A percentile compares a stretch with the other conserved stretches of the same genome.
phyloP scores from a whole-genome alignment of 2,329 filamentous ascomycete genomes.

The Neonectria neomacrospora region DNA sequence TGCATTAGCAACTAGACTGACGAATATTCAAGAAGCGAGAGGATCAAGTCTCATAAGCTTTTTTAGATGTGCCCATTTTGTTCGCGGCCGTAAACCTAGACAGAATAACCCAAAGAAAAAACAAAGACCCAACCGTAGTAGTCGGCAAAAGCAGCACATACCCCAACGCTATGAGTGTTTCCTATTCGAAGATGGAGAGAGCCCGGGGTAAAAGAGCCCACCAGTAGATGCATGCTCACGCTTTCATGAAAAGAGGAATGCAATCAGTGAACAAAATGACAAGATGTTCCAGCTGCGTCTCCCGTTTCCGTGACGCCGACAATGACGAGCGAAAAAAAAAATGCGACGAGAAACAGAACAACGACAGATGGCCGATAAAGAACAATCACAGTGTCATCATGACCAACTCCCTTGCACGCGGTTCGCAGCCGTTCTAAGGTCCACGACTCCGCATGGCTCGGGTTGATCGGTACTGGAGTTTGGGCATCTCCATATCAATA shows the following conservation, averaged over 20 bases:
- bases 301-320: slow-evolving; percentile 35
- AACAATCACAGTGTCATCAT: slow-evolving; percentile 25
- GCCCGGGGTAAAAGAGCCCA: slow-evolving; percentile 21
- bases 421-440: slow-evolving; percentile 42
- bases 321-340: slow-evolving; percentile 32
- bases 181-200: slow-evolving; percentile 35
- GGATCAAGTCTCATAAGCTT: slow-evolving; percentile 24
- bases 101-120: slow-evolving; percentile 27
- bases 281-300: slow-evolving; percentile 18
- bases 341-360: slow-evolving; percentile 19
- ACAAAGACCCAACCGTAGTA: slow-evolving; percentile 25
- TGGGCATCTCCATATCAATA: slow-evolving; percentile 52
- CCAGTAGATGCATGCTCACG: slow-evolving; percentile 30
- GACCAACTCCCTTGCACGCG: slow-evolving; percentile 35
- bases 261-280: slow-evolving; percentile 26
- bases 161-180: slow-evolving; percentile 44
- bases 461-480: slow-evolving; percentile 57
- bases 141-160: slow-evolving; percentile 33
- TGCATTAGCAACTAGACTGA: background rate
- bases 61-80: slow-evolving; percentile 40
- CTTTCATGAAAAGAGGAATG: slow-evolving; percentile 31
- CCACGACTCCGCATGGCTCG: slow-evolving; percentile 50
- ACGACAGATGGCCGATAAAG: background rate
- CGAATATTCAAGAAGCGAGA: slow-evolving; percentile 8
- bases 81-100: slow-evolving; percentile 39